Conservation (phyloP, 192 early-diverging fungal genomes). For the Linnemannia elongata region DNA sequence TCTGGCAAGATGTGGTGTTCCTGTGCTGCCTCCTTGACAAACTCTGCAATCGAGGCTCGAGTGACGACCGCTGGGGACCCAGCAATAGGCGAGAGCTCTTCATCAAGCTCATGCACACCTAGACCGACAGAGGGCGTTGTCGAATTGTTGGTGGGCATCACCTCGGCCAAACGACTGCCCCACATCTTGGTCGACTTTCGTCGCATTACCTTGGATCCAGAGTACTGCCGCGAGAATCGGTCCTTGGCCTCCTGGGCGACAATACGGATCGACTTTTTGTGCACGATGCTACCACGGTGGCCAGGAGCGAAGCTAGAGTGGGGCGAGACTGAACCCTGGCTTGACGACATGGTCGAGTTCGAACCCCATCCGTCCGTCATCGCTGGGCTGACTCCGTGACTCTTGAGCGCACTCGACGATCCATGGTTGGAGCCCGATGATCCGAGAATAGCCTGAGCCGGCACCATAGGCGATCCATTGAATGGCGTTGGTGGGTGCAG, state of each 20-base stretch:
- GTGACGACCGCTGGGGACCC: slow-evolving; percentile 38
- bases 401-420: slow-evolving; percentile 29
- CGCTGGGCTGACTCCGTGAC: slow-evolving; percentile 36
- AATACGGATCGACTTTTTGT: slow-evolving; percentile 67
- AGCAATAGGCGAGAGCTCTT: slow-evolving; percentile 45
- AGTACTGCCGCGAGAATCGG: slow-evolving; percentile 51
- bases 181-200: slow-evolving; percentile 69
- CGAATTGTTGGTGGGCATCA: slow-evolving; percentile 58
- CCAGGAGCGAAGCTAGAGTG: slow-evolving; percentile 14
- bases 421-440: slow-evolving; percentile 19
- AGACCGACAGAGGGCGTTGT: slow-evolving; percentile 25
- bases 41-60: slow-evolving; percentile 46
- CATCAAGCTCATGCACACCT: slow-evolving; percentile 42
- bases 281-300: slow-evolving; percentile 49
- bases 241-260: slow-evolving; percentile 66
- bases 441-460: slow-evolving; percentile 39
- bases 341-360: slow-evolving; percentile 42
- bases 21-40: slow-evolving; percentile 42
- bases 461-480: slow-evolving; percentile 43
- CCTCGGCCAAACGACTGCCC: slow-evolving; percentile 62
- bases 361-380: slow-evolving; percentile 56
- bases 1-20: slow-evolving; percentile 45
- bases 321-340: slow-evolving; percentile 22
- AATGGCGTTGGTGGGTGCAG: slow-evolving; percentile 35
- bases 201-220: slow-evolving; percentile 51